Conservation (phyloP, 225 moss, liverwort and hornwort species). For the Thuidium tamariscinum region DNA sequence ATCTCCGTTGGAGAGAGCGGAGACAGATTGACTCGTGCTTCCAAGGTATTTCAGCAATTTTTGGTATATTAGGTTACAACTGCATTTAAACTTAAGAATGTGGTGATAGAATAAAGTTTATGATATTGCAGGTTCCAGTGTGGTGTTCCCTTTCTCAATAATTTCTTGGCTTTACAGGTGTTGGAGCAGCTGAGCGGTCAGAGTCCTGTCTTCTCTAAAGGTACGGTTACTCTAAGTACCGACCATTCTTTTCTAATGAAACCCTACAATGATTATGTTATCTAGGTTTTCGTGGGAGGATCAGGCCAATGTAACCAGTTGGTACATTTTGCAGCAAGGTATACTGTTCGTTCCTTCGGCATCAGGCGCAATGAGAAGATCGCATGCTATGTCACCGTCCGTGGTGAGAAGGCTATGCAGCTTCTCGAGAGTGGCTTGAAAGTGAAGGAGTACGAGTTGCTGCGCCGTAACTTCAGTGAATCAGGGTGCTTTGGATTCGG, state of each 20-base stretch:
- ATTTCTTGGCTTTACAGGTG: neutral
- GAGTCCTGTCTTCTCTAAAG: slow-evolving; percentile 19
- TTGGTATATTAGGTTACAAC: neutral
- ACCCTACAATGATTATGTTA: neutral
- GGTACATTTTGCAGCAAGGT: neutral
- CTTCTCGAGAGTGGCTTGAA: slow-evolving; percentile 28
- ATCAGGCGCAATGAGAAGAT: slow-evolving; percentile 29
- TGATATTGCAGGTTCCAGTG: neutral
- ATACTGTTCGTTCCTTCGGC: slow-evolving; percentile 21
- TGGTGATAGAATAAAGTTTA: neutral
- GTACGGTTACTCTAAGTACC: neutral
- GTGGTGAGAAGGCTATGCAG: slow-evolving; percentile 28
- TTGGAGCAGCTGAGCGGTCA: slow-evolving; percentile 28
- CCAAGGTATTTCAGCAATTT: neutral
- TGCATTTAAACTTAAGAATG: neutral
- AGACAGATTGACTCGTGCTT: slow-evolving; percentile 29
- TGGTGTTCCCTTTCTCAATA: neutral
- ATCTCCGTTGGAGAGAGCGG: slow-evolving; percentile 33
- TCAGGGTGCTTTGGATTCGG: slow-evolving; percentile 22
- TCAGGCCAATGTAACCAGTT: neutral
- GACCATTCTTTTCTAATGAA: neutral
- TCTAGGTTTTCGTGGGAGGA: neutral
- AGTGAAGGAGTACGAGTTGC: slow-evolving; percentile 27
- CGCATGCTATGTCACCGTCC: slow-evolving; percentile 15
- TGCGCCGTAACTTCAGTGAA: slow-evolving; percentile 20